Percentiles rank a stretch among this genome's conserved stretches.
Conservation (phyloP, 805 yeast species). For the Candida boidinii region DNA sequence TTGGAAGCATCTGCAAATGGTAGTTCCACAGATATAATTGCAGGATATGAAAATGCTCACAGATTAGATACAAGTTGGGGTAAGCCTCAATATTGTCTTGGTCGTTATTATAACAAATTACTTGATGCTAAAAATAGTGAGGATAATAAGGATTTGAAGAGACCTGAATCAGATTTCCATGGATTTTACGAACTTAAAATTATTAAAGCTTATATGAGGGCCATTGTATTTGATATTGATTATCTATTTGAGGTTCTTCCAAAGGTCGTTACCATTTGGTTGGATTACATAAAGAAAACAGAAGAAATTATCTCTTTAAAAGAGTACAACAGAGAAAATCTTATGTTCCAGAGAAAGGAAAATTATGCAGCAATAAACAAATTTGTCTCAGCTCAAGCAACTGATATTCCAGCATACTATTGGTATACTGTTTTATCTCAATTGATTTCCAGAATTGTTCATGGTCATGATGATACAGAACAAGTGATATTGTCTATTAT, state of each 20-base stretch:
- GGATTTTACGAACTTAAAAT: conserved; percentile 51
- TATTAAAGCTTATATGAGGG: conserved; percentile 46
- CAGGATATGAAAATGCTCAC: conserved; percentile 56
- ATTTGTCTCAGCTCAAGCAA: conserved; percentile 34
- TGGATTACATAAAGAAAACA: conserved; percentile 53
- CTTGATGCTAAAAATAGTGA: conserved; percentile 50
- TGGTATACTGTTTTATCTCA: conserved; percentile 89
- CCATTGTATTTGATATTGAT: conserved; percentile 53
- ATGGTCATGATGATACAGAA: conserved; percentile 47
- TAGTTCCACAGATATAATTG: conserved; percentile 62
- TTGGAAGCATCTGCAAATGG: conserved; percentile 78
- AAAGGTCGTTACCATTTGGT: conserved; percentile 84
- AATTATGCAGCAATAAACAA: conserved; percentile 39
- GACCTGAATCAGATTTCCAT: conserved; percentile 23
- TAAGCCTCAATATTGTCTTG: conserved; percentile 72
- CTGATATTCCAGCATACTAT: conserved; percentile 39
- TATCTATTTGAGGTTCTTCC: conserved; percentile 82
- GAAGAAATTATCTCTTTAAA: conserved; percentile 16
- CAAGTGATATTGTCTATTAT: conserved; percentile 51
- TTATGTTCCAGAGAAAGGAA: conserved; percentile 22
- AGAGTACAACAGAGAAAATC: conserved; percentile 18
- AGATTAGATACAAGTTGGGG: conserved; percentile 55
- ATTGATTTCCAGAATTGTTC: conserved; percentile 68
- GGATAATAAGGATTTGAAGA: conserved; percentile 19
- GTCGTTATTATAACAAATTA: conserved; percentile 69